A percentile compares a stretch with the other conserved stretches of the same genome.
These are phyloP conservation scores for Boletus pseudo-olivaceus DNA, from an alignment of 768 basidiomycete species.

Conservation along the genomic window DNA sequence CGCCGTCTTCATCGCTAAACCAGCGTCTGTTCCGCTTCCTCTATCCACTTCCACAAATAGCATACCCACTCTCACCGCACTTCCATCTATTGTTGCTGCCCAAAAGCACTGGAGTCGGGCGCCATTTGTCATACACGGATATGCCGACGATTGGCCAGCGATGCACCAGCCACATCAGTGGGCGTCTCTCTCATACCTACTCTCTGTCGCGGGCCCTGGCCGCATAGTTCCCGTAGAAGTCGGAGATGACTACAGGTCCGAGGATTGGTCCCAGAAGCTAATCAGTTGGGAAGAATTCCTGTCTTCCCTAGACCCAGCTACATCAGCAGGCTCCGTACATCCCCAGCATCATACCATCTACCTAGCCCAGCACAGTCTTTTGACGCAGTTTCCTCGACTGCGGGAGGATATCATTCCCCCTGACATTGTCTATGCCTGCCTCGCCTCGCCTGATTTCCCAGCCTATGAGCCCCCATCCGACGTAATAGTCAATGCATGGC, in stretches of 20 bases:
- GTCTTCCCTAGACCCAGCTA: constrained; percentile 31
- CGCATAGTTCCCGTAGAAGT: constrained; percentile 89
- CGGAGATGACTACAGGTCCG: constrained; percentile 75
- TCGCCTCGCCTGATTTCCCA: constrained; percentile 41
- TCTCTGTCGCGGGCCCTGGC: constrained; percentile 67
- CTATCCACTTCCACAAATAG: constrained; percentile 15
- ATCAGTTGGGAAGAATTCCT: constrained; percentile 80
- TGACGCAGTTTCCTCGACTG: constrained; percentile 79
- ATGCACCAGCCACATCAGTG: constrained; percentile 59
- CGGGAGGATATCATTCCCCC: constrained; percentile 76
- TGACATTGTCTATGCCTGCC: constrained; percentile 79
- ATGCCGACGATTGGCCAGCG: constrained; percentile 76
- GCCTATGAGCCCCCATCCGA: constrained; percentile 63
- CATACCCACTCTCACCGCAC: constrained; percentile 40
- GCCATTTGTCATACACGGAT: constrained; percentile 75
- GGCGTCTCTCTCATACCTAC: constrained; percentile 67
- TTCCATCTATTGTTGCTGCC: constrained; percentile 61
- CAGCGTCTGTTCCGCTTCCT: neutral
- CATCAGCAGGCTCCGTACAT: constrained; percentile 16
- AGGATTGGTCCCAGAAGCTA: constrained; percentile 78
- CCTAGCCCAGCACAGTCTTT: constrained; percentile 87
- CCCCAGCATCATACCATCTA: constrained; percentile 48
- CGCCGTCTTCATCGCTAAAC: constrained; percentile 5
- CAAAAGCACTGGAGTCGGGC: constrained; percentile 36
- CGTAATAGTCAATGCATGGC: constrained; percentile 73